phyloP scores from a whole-genome alignment of 805 yeast species.

The Teunomyces gatunensis region DNA sequence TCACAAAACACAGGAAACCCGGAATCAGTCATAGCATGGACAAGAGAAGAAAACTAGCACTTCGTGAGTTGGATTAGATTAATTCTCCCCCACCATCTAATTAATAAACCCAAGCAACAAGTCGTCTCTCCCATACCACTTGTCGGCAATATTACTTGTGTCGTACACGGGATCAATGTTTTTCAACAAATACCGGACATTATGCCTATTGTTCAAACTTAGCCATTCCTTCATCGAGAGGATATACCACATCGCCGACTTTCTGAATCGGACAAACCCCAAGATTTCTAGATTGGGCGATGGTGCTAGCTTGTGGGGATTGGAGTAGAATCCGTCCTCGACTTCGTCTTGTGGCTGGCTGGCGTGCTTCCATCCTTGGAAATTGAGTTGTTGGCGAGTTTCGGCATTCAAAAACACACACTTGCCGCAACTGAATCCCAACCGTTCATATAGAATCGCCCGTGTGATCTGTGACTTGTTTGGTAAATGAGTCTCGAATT shows the following conservation, averaged over 20 bases:
- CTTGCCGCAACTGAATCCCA: slow-evolving; percentile 50
- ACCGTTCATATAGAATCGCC: slow-evolving; percentile 41
- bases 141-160: slow-evolving; percentile 11
- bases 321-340: slow-evolving; percentile 27
- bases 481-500: slow-evolving; percentile 43
- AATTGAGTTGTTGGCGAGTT: neutral
- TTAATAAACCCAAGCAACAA: slow-evolving; percentile 24
- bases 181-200: slow-evolving; percentile 23
- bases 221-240: slow-evolving; percentile 73
- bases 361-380: slow-evolving; percentile 1
- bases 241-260: slow-evolving; percentile 74
- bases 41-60: slow-evolving; percentile 39
- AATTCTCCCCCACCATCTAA: slow-evolving; percentile 6
- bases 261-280: slow-evolving; percentile 63
- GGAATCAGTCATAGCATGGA: slow-evolving; percentile 32
- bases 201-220: slow-evolving; percentile 23
- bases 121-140: slow-evolving; percentile 36
- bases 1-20: slow-evolving; percentile 8
- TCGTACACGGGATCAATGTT: slow-evolving; percentile 25
- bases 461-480: slow-evolving; percentile 43
- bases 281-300: slow-evolving; percentile 39
- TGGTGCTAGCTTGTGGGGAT: slow-evolving; percentile 33
- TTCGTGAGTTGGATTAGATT: slow-evolving; percentile 41
- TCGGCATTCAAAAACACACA: slow-evolving; percentile 15
- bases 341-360: neutral